These are phyloP conservation scores for Penicillium sp. DNA, from an alignment of 2,329 filamentous ascomycete genomes.

Conservation along the genomic window DNA sequence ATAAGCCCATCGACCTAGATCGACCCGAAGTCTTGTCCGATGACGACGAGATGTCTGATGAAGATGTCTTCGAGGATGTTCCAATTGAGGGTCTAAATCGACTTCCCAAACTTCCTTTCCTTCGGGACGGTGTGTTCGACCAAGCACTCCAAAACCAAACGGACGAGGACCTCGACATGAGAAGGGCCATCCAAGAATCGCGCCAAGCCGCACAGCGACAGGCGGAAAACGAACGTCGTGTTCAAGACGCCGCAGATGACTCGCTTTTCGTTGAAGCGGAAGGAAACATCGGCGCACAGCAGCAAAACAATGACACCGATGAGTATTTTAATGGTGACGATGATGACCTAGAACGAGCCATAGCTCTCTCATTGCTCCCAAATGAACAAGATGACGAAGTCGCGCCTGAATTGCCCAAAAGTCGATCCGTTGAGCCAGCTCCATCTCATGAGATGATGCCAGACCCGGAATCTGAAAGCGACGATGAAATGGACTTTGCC, in stretches of 20 bases:
- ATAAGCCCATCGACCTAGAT: constrained; percentile 92
- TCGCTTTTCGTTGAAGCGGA: constrained; percentile 55
- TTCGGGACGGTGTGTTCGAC: constrained; percentile 38
- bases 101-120: constrained; percentile 60
- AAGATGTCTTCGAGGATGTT: constrained; percentile 85
- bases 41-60: constrained; percentile 60
- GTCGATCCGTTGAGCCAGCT: constrained; percentile 48
- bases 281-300: constrained; percentile 33
- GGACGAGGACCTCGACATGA: constrained; percentile 41
- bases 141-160: constrained; percentile 32
- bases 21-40: constrained; percentile 51
- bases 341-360: constrained; percentile 73
- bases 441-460: constrained; percentile 22
- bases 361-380: constrained; percentile 72
- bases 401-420: constrained; percentile 34
- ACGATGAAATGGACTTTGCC: constrained; percentile 74
- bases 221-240: neutral
- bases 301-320: constrained; percentile 39
- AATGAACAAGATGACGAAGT: constrained; percentile 42
- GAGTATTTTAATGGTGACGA: constrained; percentile 63
- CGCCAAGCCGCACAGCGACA: constrained; percentile 14
- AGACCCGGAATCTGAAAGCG: constrained; percentile 51
- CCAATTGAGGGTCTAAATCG: constrained; percentile 86
- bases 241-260: constrained; percentile 44
- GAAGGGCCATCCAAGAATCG: constrained; percentile 48